These are phyloP conservation scores for Arthrobotrys sphaeroides DNA, from an alignment of 2,329 filamentous ascomycete genomes.

Conservation along the genomic window DNA sequence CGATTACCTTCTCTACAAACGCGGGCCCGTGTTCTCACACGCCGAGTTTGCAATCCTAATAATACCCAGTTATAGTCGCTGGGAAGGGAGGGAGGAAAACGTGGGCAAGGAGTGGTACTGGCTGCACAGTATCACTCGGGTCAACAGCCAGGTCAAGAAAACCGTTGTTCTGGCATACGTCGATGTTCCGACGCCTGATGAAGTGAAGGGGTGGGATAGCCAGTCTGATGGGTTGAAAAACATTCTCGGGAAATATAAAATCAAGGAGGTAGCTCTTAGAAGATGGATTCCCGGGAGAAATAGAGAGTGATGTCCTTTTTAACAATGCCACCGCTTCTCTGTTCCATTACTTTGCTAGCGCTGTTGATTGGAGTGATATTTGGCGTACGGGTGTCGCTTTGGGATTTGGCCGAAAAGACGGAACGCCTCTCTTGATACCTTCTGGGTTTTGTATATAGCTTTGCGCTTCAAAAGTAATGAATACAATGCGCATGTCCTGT, in stretches of 20 bases:
- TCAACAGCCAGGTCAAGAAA: slow-evolving; percentile 89
- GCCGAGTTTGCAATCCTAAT: slow-evolving; percentile 91
- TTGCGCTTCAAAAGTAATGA: not conserved
- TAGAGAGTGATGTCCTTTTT: slow-evolving; percentile 64
- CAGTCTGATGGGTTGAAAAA: slow-evolving; percentile 68
- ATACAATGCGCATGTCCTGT: not conserved
- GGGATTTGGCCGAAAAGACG: not conserved
- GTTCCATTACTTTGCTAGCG: not conserved
- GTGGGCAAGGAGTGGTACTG: slow-evolving; percentile 74
- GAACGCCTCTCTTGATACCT: slow-evolving; percentile 6
- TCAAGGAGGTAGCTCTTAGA: slow-evolving; percentile 82
- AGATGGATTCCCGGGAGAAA: slow-evolving; percentile 87
- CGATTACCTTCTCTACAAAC: slow-evolving; percentile 92
- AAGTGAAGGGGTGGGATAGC: slow-evolving; percentile 63
- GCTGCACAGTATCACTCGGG: slow-evolving; percentile 88
- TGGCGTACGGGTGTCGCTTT: not conserved
- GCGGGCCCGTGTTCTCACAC: slow-evolving; percentile 92
- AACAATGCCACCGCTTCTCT: not conserved
- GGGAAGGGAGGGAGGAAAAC: slow-evolving; percentile 67
- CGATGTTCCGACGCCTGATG: slow-evolving; percentile 78
- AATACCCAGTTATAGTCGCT: slow-evolving; percentile 81
- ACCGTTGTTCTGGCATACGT: slow-evolving; percentile 90
- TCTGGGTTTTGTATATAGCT: not conserved
- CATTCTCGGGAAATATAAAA: slow-evolving; percentile 74
- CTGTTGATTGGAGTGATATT: not conserved